Base-by-base conservation (phyloP, 192 early-diverging fungal genomes). In the Coemansia brasiliensis region DNA sequence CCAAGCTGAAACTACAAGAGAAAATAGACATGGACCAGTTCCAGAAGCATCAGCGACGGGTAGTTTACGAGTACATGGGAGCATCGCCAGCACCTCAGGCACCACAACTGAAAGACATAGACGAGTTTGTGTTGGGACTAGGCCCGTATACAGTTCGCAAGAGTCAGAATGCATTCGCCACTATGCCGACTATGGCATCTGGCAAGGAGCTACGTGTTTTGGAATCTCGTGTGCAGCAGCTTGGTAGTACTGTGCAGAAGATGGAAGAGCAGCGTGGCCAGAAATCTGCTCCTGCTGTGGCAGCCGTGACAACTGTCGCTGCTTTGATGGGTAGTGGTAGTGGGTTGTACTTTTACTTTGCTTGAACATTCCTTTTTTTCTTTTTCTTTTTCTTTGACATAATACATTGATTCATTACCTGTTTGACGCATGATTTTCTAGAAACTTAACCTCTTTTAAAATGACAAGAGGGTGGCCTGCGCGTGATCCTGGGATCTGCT, bases 311-410 rank as follows among this genome's bases (percentile, higher is more conserved):
- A 2, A 6, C 25, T n/a, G 45, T 41, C 4, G n/a, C 57, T 32
- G 52, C 52, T 39, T 24, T 53, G 24, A 27, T 55, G 16, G 62
- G 32, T 11, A 29, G 62, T 12, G 53, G 54, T 12, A 13, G 52
- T 22, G 55, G 40, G 10, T 12, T 59, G 56, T 65, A 59, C 42
- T 17, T 65, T 44, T 51, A 64, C 35, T 15, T 64, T 4, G 45
- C 55, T 11, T 64, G 48, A 64, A n/a, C 5, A 7, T 15, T 4
- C 42, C 22, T 37, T 46, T 22, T 62, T 9, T 52, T 11, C 40
- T 53, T 4, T 25, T 12, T 15, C 13, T 35, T 20, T 12, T 54
- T 44, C 27, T 7, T 2, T 24, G 13, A 45, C 42, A 32, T 53
- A 37, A 37, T 32, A 37, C 51, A 10, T 40, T 55, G 21, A 16